Conservation (phyloP, 2,329 filamentous ascomycete genomes). For the Diaporthe humulicola region DNA sequence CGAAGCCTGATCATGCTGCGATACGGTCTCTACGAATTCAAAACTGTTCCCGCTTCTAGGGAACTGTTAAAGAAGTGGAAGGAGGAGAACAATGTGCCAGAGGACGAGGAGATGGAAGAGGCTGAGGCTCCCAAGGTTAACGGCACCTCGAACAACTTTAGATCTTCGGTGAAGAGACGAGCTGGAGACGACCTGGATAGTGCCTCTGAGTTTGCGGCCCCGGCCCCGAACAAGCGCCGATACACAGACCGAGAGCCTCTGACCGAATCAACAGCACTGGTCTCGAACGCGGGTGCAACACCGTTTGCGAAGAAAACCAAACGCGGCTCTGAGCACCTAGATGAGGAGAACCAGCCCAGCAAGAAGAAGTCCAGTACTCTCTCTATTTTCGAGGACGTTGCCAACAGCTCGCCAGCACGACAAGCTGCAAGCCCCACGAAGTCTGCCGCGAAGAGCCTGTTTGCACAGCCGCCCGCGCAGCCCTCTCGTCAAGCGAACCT, state of each 20-base stretch:
- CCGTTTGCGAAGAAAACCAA: slow-evolving; percentile 63
- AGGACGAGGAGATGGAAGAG: slow-evolving; percentile 56
- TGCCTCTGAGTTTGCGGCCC: too few species aligned
- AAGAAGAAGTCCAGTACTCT: slow-evolving; percentile 69
- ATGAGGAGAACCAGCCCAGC: slow-evolving; percentile 62
- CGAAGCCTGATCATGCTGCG: slow-evolving; percentile 71
- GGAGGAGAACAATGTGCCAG: slow-evolving; percentile 66
- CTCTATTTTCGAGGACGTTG: slow-evolving; percentile 69
- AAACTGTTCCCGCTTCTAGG: slow-evolving; percentile 71
- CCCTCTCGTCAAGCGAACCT: slow-evolving; percentile 57
- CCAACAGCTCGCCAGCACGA: slow-evolving; percentile 61
- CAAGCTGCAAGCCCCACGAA: slow-evolving; percentile 50
- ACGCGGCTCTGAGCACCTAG: slow-evolving; percentile 62
- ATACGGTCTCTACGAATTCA: slow-evolving; percentile 74
- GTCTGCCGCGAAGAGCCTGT: slow-evolving; percentile 49
- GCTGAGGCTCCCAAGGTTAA: slow-evolving; percentile 46
- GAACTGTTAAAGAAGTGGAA: slow-evolving; percentile 72
- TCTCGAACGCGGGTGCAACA: slow-evolving; percentile 43
- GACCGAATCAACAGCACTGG: slow-evolving; percentile 49
- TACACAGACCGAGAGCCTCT: slow-evolving; percentile 56
- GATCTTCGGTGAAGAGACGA: slow-evolving; percentile 64
- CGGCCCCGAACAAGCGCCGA: slow-evolving; percentile 65
- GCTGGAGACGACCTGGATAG: slow-evolving; percentile 63
- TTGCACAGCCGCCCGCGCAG: slow-evolving; percentile 49
- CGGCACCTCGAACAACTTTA: slow-evolving; percentile 50